phyloP scores from a whole-genome alignment of 441 rosid genomes.

The Eutrema salsugineum region DNA sequence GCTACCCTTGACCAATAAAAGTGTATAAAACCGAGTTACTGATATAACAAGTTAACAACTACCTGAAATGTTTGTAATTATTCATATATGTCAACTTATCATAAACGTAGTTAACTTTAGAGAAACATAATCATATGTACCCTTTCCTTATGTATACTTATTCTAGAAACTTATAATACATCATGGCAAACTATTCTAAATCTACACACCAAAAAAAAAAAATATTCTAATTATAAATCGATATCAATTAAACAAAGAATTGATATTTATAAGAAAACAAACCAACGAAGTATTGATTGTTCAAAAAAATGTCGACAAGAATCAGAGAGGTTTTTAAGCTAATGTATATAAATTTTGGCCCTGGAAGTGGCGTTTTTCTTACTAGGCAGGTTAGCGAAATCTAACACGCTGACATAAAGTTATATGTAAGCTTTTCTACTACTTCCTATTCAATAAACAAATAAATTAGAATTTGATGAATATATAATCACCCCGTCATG shows the following conservation, averaged over 20 bases:
- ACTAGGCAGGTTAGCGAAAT: conserved; percentile 4
- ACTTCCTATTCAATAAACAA: neutral
- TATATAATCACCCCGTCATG: neutral
- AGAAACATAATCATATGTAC: neutral
- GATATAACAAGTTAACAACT: conserved; percentile 11
- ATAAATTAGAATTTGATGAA: neutral
- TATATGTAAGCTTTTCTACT: neutral
- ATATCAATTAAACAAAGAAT: neutral
- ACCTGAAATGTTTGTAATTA: neutral
- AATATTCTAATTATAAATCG: neutral
- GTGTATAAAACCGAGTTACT: neutral
- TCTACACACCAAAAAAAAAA: no score
- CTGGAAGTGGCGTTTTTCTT: neutral
- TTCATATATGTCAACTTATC: neutral
- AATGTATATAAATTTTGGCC: neutral
- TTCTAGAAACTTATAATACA: neutral
- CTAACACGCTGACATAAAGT: neutral
- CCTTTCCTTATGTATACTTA: neutral
- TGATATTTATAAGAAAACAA: no score
- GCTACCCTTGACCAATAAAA: neutral
- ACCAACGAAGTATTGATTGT: neutral
- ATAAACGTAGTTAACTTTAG: neutral
- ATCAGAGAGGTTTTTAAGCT: neutral
- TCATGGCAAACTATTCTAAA: neutral
- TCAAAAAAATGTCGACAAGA: neutral